phyloP scores from a whole-genome alignment of 2,329 filamentous ascomycete genomes.

The Xylaria sp. region DNA sequence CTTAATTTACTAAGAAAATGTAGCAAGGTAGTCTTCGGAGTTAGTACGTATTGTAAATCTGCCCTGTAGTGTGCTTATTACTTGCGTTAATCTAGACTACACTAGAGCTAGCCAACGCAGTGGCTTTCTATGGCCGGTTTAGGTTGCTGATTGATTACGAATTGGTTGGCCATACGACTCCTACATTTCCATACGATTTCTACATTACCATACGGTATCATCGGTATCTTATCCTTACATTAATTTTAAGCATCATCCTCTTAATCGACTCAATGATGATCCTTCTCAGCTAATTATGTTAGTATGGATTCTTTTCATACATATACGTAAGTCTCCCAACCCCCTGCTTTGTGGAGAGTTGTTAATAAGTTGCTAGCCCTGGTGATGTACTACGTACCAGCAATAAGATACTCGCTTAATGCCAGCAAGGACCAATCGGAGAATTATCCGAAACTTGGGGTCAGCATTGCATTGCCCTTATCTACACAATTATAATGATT shows the following conservation, averaged over 20 bases:
- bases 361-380: not conserved
- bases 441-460: not conserved
- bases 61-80: too few relatives aligned
- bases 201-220: constrained; percentile 1
- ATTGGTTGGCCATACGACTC: constrained; percentile 6
- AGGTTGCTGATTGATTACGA: not conserved
- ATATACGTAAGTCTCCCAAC: not conserved
- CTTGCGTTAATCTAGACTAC: not conserved
- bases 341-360: not conserved
- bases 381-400: too few relatives aligned
- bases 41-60: not conserved
- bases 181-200: constrained; percentile 15
- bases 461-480: too few relatives aligned
- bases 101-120: not conserved
- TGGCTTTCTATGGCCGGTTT: not conserved
- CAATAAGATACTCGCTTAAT: not conserved
- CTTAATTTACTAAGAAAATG: not conserved
- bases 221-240: not conserved
- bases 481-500: too few relatives aligned
- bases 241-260: not conserved
- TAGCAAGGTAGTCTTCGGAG: not conserved
- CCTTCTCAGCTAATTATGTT: not conserved
- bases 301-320: not conserved
- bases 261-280: not conserved
- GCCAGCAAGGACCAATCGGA: not conserved